A percentile compares a stretch with the other conserved stretches of the same genome.
Evolutionary conservation across 306 rosid species (phyloP).

Genomic region (Echinosophora koreensis): DNA sequence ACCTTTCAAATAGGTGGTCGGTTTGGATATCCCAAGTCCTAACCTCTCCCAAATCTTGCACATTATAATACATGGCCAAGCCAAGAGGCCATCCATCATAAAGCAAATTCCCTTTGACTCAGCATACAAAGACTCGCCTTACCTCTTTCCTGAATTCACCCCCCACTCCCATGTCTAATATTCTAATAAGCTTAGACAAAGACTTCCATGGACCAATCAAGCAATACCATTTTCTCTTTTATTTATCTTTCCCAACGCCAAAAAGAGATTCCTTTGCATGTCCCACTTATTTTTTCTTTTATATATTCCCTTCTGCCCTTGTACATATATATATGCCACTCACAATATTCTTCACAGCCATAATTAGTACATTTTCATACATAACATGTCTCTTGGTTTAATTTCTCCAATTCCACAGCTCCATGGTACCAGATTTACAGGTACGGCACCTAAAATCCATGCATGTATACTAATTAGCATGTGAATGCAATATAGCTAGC

Average conservation of each 20-base stretch:
- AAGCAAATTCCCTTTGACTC: slow-evolving; percentile 56
- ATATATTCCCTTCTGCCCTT: slow-evolving; percentile 58
- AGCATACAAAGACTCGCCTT: slow-evolving; percentile 39
- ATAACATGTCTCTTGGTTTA: slow-evolving; percentile 26
- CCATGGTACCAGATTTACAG: slow-evolving; percentile 74
- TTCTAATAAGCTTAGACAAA: slow-evolving; percentile 37
- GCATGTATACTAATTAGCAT: neutral
- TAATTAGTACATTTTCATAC: slow-evolving; percentile 38
- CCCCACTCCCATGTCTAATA: slow-evolving; percentile 1
- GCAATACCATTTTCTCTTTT: slow-evolving; percentile 32
- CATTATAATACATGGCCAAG: slow-evolving; percentile 5
- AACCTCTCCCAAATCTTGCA: slow-evolving; percentile 14
- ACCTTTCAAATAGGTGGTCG: slow-evolving; percentile 47
- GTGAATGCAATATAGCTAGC: neutral
- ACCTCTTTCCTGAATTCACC: slow-evolving; percentile 38
- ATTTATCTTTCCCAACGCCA: neutral
- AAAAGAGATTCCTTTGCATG: slow-evolving; percentile 72
- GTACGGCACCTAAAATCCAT: slow-evolving; percentile 50
- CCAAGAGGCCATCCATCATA: slow-evolving; percentile 39
- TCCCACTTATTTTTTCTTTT: slow-evolving; percentile 64
- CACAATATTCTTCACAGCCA: slow-evolving; percentile 58
- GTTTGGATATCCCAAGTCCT: slow-evolving; percentile 59
- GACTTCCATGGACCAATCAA: slow-evolving; percentile 47
- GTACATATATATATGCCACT: slow-evolving; percentile 52
- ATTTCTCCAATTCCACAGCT: slow-evolving; percentile 39